These are phyloP conservation scores for Aspergillus sp. DNA, from an alignment of 2,329 filamentous ascomycete species.

Conservation along the genomic window DNA sequence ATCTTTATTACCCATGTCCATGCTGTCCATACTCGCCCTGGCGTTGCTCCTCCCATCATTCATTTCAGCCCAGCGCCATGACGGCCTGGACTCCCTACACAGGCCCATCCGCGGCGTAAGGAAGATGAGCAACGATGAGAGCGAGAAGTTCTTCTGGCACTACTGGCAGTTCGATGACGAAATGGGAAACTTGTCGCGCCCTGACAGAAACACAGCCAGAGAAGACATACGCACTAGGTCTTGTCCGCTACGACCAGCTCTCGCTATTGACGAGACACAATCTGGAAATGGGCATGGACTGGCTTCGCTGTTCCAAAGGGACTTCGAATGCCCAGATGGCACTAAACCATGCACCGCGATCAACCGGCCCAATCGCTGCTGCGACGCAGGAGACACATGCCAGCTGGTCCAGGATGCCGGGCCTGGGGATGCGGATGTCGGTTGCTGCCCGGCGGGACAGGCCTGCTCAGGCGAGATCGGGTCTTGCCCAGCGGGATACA, in stretches of 20 bases:
- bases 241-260: slow-evolving; percentile 7
- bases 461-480: slow-evolving; percentile 45
- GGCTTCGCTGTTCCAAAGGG: slow-evolving; percentile 22
- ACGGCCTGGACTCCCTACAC: background rate
- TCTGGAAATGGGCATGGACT: slow-evolving; percentile 1
- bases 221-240: slow-evolving; percentile 8
- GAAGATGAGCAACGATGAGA: slow-evolving; percentile 39
- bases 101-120: slow-evolving; percentile 21
- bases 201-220: background rate
- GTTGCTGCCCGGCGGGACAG: slow-evolving; percentile 49
- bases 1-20: too few relatives aligned
- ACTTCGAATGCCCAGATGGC: slow-evolving; percentile 49
- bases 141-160: slow-evolving; percentile 40
- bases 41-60: too few relatives aligned
- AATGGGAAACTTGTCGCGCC: slow-evolving; percentile 3
- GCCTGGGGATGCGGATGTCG: slow-evolving; percentile 47
- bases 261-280: too few relatives aligned
- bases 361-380: slow-evolving; percentile 50
- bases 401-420: slow-evolving; percentile 45
- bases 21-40: too few relatives aligned
- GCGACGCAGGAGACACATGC: slow-evolving; percentile 44
- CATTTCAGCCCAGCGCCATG: too few relatives aligned
- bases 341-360: slow-evolving; percentile 48
- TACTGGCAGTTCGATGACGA: slow-evolving; percentile 35
- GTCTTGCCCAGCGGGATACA: slow-evolving; percentile 44